A percentile compares a stretch with the other conserved stretches of the same genome.
phyloP scores from a whole-genome alignment of 2,329 filamentous ascomycete genomes.

The Sarocladium brachiariae region DNA sequence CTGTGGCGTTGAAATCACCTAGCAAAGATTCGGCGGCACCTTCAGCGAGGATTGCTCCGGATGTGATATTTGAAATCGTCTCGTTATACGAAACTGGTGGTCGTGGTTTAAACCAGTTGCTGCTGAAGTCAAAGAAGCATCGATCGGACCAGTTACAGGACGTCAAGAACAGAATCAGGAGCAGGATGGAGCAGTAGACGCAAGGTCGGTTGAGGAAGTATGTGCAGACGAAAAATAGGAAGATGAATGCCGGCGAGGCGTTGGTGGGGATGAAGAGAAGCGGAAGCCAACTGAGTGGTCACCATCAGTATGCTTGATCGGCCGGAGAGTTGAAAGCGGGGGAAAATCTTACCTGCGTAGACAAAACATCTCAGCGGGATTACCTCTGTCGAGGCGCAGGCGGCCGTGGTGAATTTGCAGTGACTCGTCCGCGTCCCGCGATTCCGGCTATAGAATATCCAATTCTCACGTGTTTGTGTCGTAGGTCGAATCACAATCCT shows the following conservation, averaged over 20 bases:
- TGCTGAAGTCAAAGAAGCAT: constrained; percentile 87
- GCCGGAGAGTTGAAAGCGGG: too few relatives aligned
- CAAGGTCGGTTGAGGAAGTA: constrained; percentile 96
- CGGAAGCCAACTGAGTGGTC: constrained; percentile 62
- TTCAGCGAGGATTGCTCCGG: constrained; percentile 10
- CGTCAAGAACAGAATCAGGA: constrained; percentile 89
- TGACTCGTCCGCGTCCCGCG: too few relatives aligned
- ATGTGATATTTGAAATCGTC: neutral
- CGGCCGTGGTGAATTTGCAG: too few relatives aligned
- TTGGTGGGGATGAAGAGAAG: constrained; percentile 85
- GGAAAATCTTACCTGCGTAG: constrained; percentile 55
- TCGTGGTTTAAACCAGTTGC: constrained; percentile 90
- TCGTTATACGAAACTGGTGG: constrained; percentile 16
- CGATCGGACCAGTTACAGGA: constrained; percentile 84
- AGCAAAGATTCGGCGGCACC: neutral
- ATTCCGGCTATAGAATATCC: too few relatives aligned
- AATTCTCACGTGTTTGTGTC: too few relatives aligned
- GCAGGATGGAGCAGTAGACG: constrained; percentile 94
- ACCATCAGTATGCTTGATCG: neutral
- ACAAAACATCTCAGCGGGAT: constrained; percentile 48
- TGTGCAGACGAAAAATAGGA: constrained; percentile 84
- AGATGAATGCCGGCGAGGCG: constrained; percentile 76
- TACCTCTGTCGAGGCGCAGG: constrained; percentile 6
- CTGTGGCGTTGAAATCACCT: constrained; percentile 38
- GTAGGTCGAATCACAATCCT: too few relatives aligned